phyloP scores from a whole-genome alignment of 2,329 filamentous ascomycete species.

The Didymosphaeria variabile region DNA sequence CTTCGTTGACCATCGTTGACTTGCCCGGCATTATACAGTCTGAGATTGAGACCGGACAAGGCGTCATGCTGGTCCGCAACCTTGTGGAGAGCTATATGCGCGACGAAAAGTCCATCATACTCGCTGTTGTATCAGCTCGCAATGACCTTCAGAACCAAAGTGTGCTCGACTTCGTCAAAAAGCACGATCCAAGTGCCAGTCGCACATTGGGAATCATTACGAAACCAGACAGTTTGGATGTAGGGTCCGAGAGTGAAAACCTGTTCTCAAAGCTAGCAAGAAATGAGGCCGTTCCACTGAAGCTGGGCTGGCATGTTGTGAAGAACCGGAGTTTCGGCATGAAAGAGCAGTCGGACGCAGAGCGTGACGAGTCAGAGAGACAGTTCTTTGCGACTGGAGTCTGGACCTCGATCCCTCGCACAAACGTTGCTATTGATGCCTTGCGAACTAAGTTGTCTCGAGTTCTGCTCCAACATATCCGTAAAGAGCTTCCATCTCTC shows the following conservation, averaged over 20 bases:
- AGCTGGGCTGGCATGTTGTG: constrained; percentile 51
- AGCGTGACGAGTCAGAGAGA: constrained; percentile 38
- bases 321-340: constrained; percentile 43
- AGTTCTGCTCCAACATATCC: constrained; percentile 45
- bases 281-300: constrained; percentile 43
- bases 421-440: constrained; percentile 41
- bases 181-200: constrained; percentile 12
- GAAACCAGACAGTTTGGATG: constrained; percentile 50
- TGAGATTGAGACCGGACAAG: constrained; percentile 54
- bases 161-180: constrained; percentile 38
- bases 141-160: constrained; percentile 53
- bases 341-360: constrained; percentile 22
- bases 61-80: constrained; percentile 56
- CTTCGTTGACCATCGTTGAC: constrained; percentile 64
- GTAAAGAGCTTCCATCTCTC: constrained; percentile 36
- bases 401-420: constrained; percentile 27
- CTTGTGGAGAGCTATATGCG: constrained; percentile 57
- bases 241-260: constrained; percentile 35
- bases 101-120: constrained; percentile 55
- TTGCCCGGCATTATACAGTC: constrained; percentile 64
- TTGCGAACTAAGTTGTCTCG: constrained; percentile 39
- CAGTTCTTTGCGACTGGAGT: constrained; percentile 34
- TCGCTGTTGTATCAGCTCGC: constrained; percentile 55
- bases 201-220: constrained; percentile 58
- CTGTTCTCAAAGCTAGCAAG: constrained; percentile 37